These are phyloP conservation scores for Hordeum pubiflorum DNA, from an alignment of 202 grass and related monocot species.

Conservation along the genomic window DNA sequence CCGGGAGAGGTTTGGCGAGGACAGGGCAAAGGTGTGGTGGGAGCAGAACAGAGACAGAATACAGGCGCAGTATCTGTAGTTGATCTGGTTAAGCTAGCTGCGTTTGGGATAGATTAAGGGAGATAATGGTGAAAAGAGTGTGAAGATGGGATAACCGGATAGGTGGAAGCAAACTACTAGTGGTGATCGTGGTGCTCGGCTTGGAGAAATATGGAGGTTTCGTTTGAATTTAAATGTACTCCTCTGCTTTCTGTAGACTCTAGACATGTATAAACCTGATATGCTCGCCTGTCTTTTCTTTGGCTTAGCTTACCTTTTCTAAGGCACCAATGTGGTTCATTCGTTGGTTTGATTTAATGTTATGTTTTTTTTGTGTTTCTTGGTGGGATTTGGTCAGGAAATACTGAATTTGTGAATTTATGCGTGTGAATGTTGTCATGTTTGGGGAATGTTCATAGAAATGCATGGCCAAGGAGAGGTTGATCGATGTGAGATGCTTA, in stretches of 20 bases:
- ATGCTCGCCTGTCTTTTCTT: neutral
- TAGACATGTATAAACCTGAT: conserved; percentile 3
- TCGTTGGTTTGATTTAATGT: neutral
- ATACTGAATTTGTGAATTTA: neutral
- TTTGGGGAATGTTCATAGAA: neutral
- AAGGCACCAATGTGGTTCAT: neutral
- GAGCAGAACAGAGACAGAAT: conserved; percentile 85
- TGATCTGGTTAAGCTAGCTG: neutral
- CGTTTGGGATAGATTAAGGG: conserved; percentile 16
- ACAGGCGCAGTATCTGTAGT: conserved; percentile 74
- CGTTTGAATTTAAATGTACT: neutral
- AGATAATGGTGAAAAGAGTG: conserved; percentile 2
- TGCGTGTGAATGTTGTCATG: neutral
- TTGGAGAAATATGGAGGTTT: conserved; percentile 8
- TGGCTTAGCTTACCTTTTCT: neutral
- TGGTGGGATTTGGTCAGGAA: neutral
- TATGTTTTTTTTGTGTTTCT: neutral
- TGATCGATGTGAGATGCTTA: no score
- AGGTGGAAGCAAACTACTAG: neutral
- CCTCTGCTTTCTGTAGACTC: conserved; percentile 8
- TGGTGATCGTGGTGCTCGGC: neutral
- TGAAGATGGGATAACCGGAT: neutral
- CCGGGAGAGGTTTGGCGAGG: conserved; percentile 89
- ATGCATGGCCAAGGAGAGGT: neutral
- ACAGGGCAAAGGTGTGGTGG: conserved; percentile 91